Base-by-base conservation (phyloP, 768 basidiomycete genomes). In the Termitomyces sp. region DNA sequence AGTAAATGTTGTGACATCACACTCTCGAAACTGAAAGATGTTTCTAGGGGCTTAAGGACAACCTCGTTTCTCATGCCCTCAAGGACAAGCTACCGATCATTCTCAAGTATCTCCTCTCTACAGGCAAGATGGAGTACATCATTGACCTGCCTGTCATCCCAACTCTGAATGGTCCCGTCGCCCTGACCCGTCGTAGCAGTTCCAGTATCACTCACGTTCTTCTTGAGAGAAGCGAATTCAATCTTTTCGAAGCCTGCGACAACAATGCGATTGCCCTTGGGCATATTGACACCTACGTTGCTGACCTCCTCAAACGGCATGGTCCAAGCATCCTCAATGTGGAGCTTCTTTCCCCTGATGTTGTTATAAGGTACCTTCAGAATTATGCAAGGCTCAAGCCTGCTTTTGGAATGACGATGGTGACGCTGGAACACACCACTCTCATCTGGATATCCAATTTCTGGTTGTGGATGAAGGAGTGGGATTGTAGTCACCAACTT, bases 391-490 rank as follows among this genome's bases (percentile, higher is more conserved):
- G 22, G 7, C 15, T 23, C 23, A 41, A 41, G 4, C 13, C 16
- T 7, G 6, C 13, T 16, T 13, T 12, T 25, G 13, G 23, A 0
- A 7, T 15, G 3, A 12, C 7, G 6, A 25, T 3, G 63, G 62
- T 15, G 3, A 12, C 7, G 6, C 15, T 3, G 63, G 62, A 1
- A 56, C 70, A 3, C 35, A 54, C 33, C 5, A 44, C 58, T 10
- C 52, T 74, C 16, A 40, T 53, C 5, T 78, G 75, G 74, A 52
- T 79, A n/a, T 61, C 66, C 1, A 46, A 51, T 1, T 80, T 80
- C 55, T 82, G 79, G 80, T 39, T 49, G 3, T 81, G 78, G 79
- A 47, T 75, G 42, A 60, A 56, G 5, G 53, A 36, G 0, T 76
- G 68, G 64, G 16, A 46, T 0, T 53, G 44, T 12, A 59, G 56